Conservation (phyloP, 768 basidiomycete species). For the Trametes coccinea region DNA sequence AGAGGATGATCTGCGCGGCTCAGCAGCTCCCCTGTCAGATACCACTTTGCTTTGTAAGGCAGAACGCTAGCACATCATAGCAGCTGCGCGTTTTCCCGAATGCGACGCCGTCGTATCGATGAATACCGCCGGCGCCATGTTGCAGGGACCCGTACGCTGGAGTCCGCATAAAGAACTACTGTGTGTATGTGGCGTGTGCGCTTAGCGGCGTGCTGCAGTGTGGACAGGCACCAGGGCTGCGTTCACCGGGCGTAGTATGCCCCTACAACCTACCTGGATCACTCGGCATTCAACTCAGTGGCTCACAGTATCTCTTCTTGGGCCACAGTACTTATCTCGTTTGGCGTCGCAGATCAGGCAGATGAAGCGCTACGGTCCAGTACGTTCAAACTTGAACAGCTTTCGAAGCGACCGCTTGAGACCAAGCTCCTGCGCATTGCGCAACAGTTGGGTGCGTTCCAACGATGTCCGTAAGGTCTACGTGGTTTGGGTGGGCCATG, state of each 20-base stretch:
- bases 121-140: neutral
- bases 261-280: neutral
- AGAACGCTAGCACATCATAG: neutral
- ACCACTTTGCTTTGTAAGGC: neutral
- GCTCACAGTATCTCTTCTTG: too few relatives aligned
- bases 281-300: too few relatives aligned
- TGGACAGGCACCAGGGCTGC: neutral
- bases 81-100: conserved; percentile 4
- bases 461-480: too few relatives aligned
- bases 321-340: too few relatives aligned
- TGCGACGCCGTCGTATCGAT: conserved; percentile 21
- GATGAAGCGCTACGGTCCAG: too few relatives aligned
- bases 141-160: neutral
- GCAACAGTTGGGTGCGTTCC: too few relatives aligned
- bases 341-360: too few relatives aligned
- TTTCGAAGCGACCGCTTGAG: too few relatives aligned
- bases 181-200: neutral
- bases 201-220: neutral
- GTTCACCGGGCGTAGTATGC: neutral
- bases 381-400: too few relatives aligned
- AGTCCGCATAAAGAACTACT: neutral
- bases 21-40: neutral
- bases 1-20: conserved; percentile 6
- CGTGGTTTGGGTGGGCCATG: too few relatives aligned
- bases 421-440: too few relatives aligned